A percentile compares a stretch with the other conserved stretches of the same genome.
phyloP scores from a whole-genome alignment of 441 rosid genomes.

The Erodium chrysanthum region DNA sequence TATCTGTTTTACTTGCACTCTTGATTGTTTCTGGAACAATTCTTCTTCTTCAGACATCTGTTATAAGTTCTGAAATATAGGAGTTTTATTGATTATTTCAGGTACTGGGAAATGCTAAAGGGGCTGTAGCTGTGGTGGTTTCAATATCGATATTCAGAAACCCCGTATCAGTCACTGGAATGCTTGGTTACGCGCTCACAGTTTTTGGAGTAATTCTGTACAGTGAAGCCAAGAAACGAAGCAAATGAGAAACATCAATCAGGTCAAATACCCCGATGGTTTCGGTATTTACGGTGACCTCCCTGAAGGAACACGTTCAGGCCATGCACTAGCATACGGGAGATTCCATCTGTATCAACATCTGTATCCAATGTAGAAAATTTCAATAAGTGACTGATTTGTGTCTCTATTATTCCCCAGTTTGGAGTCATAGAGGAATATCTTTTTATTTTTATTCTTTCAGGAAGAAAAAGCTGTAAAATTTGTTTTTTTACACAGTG shows the following conservation, averaged over 20 bases:
- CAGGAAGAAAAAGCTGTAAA: conserved; percentile 3
- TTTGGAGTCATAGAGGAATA: background rate
- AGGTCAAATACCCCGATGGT: background rate
- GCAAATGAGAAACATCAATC: conserved; percentile 25
- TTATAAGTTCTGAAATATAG: background rate
- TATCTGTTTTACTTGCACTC: background rate
- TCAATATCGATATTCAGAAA: conserved; percentile 55
- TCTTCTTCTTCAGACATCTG: background rate
- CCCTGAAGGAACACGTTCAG: conserved; percentile 10
- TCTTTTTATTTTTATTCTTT: conserved; percentile 10
- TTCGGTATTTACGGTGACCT: conserved; percentile 15
- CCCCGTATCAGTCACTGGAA: conserved; percentile 58
- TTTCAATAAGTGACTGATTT: conserved; percentile 29
- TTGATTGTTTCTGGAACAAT: background rate
- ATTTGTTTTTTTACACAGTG: background rate
- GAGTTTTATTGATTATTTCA: conserved; percentile 17
- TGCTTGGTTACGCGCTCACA: conserved; percentile 56
- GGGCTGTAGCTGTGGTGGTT: conserved; percentile 60
- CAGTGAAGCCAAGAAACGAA: conserved; percentile 63
- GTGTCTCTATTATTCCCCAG: conserved; percentile 21
- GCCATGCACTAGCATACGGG: conserved; percentile 17
- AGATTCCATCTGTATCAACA: background rate
- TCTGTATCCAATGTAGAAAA: conserved; percentile 17
- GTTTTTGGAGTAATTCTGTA: conserved; percentile 57
- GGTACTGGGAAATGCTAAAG: conserved; percentile 70